Evolutionary conservation across 768 basidiomycete species (phyloP), one percentile per base, ranked within the genome.

Genomic region (Auricularia cornea): DNA sequence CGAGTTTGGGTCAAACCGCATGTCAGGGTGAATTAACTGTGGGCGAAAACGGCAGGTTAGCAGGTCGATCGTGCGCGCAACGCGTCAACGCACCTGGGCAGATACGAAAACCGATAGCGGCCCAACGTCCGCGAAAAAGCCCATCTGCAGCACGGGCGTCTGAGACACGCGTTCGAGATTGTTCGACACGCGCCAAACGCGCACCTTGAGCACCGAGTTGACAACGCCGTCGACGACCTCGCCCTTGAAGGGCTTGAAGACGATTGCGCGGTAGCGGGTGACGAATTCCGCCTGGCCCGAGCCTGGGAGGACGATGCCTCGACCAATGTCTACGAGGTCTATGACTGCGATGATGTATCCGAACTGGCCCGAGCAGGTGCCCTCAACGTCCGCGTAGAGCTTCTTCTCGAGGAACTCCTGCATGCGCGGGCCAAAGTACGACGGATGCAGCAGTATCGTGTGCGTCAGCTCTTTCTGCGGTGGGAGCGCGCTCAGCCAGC

Each of bases 181-280:
- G 1, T 18, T 35, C 32, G 5, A 16, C 2, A 18, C 28, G 23
- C 1, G 26, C 54, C 5, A 23, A 41, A 31, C 5, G 62, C 86
- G 70, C 68, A 94, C 96, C 83, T 97, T 97, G 74, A 88, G 95
- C 38, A 99, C 97, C 65, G 92, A 94, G 70, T 88, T 89, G 20
- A 99, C 96, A 3, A 94, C 88, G 0, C 94, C 96, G 73, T 99
- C 97, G 20, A 99, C 91, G 3, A 98, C 96, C 73, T 99, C 96
- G 11, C 94, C 95, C 75, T 98, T 97, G 83, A 98, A 98, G n/a
- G 97, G 97, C 75, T 98, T 95, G 84, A 97, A 98, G 23, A 99
- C 96, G 67, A 99, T 94, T 5, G 97, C 97, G 30, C 90, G 87
- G 76, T 98, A 99, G 62, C 89, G 81, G 26, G 94, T 93, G 66